Percentiles rank a stretch among this genome's conserved stretches.
These are phyloP conservation scores for Microsporum audouinii DNA, from an alignment of 2,329 filamentous ascomycete genomes.

Conservation along the genomic window DNA sequence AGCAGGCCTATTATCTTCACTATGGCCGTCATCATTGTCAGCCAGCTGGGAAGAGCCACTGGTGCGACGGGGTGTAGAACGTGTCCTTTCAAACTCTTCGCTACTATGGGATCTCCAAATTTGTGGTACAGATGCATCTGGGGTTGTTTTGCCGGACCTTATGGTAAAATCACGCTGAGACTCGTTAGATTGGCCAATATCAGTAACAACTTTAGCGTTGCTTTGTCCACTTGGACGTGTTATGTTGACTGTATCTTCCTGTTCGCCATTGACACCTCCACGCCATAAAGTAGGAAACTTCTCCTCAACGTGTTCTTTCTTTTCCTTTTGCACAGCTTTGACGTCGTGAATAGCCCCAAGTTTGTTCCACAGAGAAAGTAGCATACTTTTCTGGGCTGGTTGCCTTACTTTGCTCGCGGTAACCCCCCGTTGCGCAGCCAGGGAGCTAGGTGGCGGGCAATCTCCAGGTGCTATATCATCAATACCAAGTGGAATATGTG, in stretches of 20 bases:
- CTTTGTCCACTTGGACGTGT: background rate
- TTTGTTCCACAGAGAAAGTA: slow-evolving; percentile 69
- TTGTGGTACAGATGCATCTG: background rate
- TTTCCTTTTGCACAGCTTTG: slow-evolving; percentile 43
- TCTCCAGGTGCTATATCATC: slow-evolving; percentile 61
- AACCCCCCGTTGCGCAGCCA: slow-evolving; percentile 49
- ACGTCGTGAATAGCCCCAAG: slow-evolving; percentile 89
- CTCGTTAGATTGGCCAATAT: slow-evolving; percentile 17
- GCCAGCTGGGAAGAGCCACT: background rate
- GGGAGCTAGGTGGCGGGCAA: slow-evolving; percentile 67
- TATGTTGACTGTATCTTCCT: background rate
- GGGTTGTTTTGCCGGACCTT: background rate
- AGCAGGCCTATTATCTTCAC: background rate
- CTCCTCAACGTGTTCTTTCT: background rate
- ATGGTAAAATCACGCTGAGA: background rate
- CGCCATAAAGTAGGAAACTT: background rate
- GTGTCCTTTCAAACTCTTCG: background rate
- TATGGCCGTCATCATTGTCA: too few relatives aligned
- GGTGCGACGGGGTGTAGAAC: background rate
- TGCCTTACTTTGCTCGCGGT: slow-evolving; percentile 38
- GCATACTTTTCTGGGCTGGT: slow-evolving; percentile 55
- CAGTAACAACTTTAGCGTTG: slow-evolving; percentile 15
- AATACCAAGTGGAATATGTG: slow-evolving; percentile 61
- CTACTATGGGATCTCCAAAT: background rate
- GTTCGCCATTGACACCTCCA: background rate